These are phyloP conservation scores for Waitea zeae DNA, from an alignment of 1,284 basidiomycete genomes.

Conservation along the genomic window DNA sequence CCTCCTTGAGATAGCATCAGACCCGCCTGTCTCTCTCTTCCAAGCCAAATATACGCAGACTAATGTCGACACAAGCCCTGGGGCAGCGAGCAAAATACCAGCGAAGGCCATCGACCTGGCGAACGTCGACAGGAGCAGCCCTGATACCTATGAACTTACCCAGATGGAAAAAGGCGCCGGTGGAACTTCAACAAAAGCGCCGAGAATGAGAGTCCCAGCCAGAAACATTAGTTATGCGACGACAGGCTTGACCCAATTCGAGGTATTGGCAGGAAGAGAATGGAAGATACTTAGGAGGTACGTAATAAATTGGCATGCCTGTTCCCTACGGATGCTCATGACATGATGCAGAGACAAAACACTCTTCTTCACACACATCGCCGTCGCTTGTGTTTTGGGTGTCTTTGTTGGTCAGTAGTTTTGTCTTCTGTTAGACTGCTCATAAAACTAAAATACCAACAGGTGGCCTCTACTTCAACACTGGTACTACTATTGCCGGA, in stretches of 20 bases:
- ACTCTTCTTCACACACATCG: conserved; percentile 63
- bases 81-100: too few species aligned
- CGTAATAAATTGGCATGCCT: conserved; percentile 6
- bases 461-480: conserved; percentile 76
- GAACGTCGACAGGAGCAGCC: too few species aligned
- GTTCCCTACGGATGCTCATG: neutral
- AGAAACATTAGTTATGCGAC: conserved; percentile 41
- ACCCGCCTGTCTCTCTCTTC: conserved; percentile 30
- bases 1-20: conserved; percentile 70
- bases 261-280: conserved; percentile 64
- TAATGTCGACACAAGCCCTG: too few species aligned
- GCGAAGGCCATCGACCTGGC: too few species aligned
- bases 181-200: too few species aligned
- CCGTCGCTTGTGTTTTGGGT: conserved; percentile 52
- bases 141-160: too few species aligned
- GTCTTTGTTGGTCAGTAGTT: conserved; percentile 47
- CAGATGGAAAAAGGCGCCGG: too few species aligned
- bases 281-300: conserved; percentile 67
- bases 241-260: conserved; percentile 76
- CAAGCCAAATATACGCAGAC: conserved; percentile 3
- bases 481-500: conserved; percentile 65
- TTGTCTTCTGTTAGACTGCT: neutral
- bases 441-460: conserved; percentile 4
- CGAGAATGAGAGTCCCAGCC: too few species aligned
- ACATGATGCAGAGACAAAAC: conserved; percentile 47